Conservation (phyloP, 495 filamentous ascomycete genomes). For the Talaromyces adpressus region DNA sequence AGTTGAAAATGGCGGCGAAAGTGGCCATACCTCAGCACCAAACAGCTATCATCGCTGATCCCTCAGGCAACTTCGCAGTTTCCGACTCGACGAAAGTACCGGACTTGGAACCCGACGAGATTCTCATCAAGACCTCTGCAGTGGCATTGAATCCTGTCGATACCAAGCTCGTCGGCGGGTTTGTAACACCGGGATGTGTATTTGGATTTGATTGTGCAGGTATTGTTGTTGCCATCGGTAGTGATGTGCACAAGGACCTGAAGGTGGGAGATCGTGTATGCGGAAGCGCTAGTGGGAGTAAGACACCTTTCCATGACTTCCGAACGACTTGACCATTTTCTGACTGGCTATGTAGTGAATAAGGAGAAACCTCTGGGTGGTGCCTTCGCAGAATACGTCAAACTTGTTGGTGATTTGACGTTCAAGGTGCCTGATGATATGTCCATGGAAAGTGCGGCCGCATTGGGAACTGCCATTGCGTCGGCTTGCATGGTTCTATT, state of each 20-base stretch:
- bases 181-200: slow-evolving; percentile 25
- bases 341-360: neutral
- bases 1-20: neutral
- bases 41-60: neutral
- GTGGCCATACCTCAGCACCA: neutral
- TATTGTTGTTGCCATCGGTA: slow-evolving; percentile 21
- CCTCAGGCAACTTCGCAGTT: neutral
- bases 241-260: neutral
- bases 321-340: neutral
- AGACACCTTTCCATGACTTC: slow-evolving; percentile 8
- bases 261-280: slow-evolving; percentile 5
- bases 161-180: slow-evolving; percentile 31
- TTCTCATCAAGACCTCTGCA: slow-evolving; percentile 24
- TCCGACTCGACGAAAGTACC: slow-evolving; percentile 14
- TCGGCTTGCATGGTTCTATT: slow-evolving; percentile 8
- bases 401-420: slow-evolving; percentile 22
- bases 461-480: slow-evolving; percentile 14
- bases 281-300: slow-evolving; percentile 1
- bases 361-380: slow-evolving; percentile 12
- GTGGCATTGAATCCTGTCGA: slow-evolving; percentile 43
- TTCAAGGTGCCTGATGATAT: slow-evolving; percentile 25
- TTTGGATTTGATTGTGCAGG: slow-evolving; percentile 41
- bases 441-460: slow-evolving; percentile 22
- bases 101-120: slow-evolving; percentile 12
- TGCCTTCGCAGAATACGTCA: slow-evolving; percentile 36